phyloP scores from a whole-genome alignment of 2,329 filamentous ascomycete genomes.

The Colletotrichum costaricense region DNA sequence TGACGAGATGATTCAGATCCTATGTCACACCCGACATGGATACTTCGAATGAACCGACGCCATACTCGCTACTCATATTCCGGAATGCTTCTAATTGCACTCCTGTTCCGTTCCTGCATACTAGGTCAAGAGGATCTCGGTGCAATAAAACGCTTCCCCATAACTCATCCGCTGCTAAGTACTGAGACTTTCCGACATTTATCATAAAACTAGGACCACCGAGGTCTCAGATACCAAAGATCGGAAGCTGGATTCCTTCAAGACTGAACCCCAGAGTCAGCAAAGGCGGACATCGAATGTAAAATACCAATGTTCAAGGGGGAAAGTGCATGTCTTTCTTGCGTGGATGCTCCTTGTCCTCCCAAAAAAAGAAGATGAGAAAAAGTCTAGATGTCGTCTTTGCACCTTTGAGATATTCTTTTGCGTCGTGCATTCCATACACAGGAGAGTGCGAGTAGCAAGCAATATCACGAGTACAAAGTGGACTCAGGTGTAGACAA shows the following conservation, averaged over 20 bases:
- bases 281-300: too few relatives aligned
- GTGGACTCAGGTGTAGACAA: neutral
- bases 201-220: neutral
- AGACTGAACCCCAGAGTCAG: too few relatives aligned
- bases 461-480: neutral
- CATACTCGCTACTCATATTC: neutral
- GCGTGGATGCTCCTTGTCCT: too few relatives aligned
- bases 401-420: neutral
- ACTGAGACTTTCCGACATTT: neutral
- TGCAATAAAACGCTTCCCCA: neutral
- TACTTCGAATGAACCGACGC: too few relatives aligned
- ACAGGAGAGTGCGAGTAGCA: neutral
- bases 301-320: neutral
- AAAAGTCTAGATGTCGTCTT: neutral
- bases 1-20: too few relatives aligned
- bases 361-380: neutral
- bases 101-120: neutral
- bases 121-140: neutral
- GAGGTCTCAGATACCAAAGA: neutral
- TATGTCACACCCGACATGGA: too few relatives aligned
- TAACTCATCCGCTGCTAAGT: fast-evolving
- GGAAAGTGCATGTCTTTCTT: neutral
- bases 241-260: too few relatives aligned
- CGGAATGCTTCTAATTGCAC: neutral
- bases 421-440: neutral